Percentiles rank a stretch among this genome's conserved stretches.
Evolutionary conservation across 1,284 basidiomycete genomes (phyloP).

Genomic region (Schizophyllum commune): DNA sequence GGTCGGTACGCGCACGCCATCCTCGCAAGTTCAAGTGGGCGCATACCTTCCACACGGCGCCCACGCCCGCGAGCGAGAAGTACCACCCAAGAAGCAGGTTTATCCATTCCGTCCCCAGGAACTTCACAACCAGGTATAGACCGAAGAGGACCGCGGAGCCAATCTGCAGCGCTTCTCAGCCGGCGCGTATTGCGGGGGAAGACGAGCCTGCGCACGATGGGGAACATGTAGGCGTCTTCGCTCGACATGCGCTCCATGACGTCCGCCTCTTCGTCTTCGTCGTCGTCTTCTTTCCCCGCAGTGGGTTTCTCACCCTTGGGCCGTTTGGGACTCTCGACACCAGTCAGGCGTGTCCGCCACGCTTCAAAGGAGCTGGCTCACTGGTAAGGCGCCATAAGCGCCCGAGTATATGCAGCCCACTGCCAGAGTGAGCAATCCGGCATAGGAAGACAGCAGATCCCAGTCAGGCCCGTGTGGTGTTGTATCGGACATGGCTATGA

Average conservation of each 20-base stretch:
- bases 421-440: slow-evolving; percentile 57
- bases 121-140: slow-evolving; percentile 68
- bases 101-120: slow-evolving; percentile 77
- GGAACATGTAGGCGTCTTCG: slow-evolving; percentile 70
- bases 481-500: no score
- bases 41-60: slow-evolving; percentile 65
- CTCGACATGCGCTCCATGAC: slow-evolving; percentile 51
- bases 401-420: slow-evolving; percentile 58
- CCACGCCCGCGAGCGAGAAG: slow-evolving; percentile 58
- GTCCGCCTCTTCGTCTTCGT: slow-evolving; percentile 50
- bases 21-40: no score
- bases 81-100: slow-evolving; percentile 76
- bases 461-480: no score
- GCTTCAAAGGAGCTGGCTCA: slow-evolving; percentile 30
- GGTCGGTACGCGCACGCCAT: background rate
- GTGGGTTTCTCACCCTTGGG: slow-evolving; percentile 9
- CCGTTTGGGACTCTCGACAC: slow-evolving; percentile 20
- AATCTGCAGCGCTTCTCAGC: slow-evolving; percentile 31
- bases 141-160: slow-evolving; percentile 60
- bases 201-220: slow-evolving; percentile 38
- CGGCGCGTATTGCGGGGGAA: background rate
- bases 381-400: slow-evolving; percentile 55
- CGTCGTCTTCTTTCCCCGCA: slow-evolving; percentile 22
- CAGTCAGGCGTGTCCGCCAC: background rate
- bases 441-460: slow-evolving; percentile 59